These are phyloP conservation scores for Calonectria hongkongensis DNA, from an alignment of 2,329 filamentous ascomycete species.

Conservation along the genomic window DNA sequence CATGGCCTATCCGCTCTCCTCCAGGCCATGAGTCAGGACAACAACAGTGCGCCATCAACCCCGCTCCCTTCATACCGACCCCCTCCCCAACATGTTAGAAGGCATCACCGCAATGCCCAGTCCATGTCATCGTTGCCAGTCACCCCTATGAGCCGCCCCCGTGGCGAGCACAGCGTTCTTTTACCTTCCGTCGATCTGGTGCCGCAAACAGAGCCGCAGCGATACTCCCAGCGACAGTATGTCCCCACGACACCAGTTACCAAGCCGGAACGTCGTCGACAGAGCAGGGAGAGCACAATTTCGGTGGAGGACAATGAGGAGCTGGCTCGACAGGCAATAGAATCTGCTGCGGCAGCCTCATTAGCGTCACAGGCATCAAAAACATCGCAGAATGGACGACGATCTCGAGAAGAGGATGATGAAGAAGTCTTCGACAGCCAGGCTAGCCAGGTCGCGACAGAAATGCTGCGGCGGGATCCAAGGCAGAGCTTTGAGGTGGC, in stretches of 20 bases:
- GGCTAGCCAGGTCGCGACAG: constrained; percentile 85
- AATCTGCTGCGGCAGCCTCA: constrained; percentile 70
- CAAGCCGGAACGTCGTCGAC: constrained; percentile 69
- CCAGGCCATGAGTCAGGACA: constrained; percentile 84
- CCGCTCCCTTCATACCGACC: constrained; percentile 71
- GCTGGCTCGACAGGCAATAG: constrained; percentile 72
- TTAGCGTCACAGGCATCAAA: constrained; percentile 53
- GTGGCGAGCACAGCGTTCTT: constrained; percentile 70
- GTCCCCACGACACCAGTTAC: constrained; percentile 67
- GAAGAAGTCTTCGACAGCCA: constrained; percentile 81
- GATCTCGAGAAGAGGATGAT: constrained; percentile 56
- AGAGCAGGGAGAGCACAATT: constrained; percentile 90
- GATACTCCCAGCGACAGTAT: constrained; percentile 63
- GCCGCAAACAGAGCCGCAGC: constrained; percentile 75
- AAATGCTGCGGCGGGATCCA: constrained; percentile 80
- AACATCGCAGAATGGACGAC: constrained; percentile 55
- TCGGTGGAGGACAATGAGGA: constrained; percentile 80
- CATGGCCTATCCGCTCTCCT: constrained; percentile 86
- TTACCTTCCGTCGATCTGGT: constrained; percentile 79
- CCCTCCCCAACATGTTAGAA: constrained; percentile 70
- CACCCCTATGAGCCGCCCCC: constrained; percentile 78
- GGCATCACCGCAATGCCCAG: constrained; percentile 85
- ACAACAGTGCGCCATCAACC: constrained; percentile 83
- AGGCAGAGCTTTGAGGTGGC: constrained; percentile 72
- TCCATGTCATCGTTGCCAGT: constrained; percentile 90